Evolutionary conservation across 1,284 basidiomycete species (phyloP), one percentile per base, ranked within the genome.

Genomic region (Ceratobasidium sp.): DNA sequence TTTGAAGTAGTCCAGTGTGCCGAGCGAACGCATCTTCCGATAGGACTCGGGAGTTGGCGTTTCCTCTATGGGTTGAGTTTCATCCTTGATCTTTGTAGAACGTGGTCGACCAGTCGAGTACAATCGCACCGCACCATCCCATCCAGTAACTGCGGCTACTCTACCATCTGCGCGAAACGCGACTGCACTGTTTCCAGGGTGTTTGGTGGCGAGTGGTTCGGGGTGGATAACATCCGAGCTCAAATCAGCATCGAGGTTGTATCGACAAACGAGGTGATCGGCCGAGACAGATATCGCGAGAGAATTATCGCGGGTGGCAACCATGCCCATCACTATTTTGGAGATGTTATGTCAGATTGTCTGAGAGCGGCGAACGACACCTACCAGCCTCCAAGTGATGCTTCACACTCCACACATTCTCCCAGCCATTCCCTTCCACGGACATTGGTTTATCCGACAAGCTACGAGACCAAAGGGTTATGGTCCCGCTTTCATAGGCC

Each of bases 81-180:
- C 15, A 19, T 53, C 51, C 9, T 29, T 22, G n/a, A 11, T 9
- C 9, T 19, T 53, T 17, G 11, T 22, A 5, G 24, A n/a, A 5
- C 9, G 2, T 24, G 51, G 27, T 4, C 24, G 31, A 36, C 69
- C 56, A 36, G 56, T 57, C 14, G 69, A 72, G 69, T 72, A 72
- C 33, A 72, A 56, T 33, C 69, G 59, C 17, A 72, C 22, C 17
- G 56, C 69, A 4, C 95, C 95, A 78, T 97, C 95, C 95, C 95
- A 97, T 0, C 94, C 93, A 2, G 92, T 95, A 0, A 95, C 84
- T 0, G 93, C 94, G 77, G 93, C 93, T 0, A 96, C 88, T 33
- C 87, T 86, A 0, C 90, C 93, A 79, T 93, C 90, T 48, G 89
- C 86, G n/a, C 89, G 89, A n/a, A 96, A 88, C 0, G 90, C 86